These are phyloP conservation scores for Zygosaccharomyces kombuchaensis DNA, from an alignment of 805 yeast genomes.

Conservation along the genomic window DNA sequence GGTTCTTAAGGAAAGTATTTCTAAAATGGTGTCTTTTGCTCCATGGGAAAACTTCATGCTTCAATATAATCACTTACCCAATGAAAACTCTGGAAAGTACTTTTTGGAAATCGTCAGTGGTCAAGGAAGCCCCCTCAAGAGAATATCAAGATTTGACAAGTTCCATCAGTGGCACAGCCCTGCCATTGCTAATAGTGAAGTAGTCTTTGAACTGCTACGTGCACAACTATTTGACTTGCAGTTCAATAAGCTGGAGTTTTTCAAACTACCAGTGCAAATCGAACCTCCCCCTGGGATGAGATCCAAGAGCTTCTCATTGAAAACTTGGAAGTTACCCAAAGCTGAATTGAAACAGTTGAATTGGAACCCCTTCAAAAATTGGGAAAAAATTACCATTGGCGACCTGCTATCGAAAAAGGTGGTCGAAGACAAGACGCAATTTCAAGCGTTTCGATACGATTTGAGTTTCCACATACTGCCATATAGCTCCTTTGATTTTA, in stretches of 20 bases:
- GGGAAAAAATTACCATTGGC: neutral
- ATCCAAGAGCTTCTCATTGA: neutral
- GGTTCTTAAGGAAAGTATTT: neutral
- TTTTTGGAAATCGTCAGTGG: neutral
- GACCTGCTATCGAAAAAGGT: neutral
- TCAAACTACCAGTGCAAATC: constrained; percentile 3
- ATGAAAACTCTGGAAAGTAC: neutral
- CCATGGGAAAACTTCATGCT: neutral
- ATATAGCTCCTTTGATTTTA: constrained; percentile 12
- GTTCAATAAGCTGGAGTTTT: constrained; percentile 22
- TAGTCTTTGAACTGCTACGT: constrained; percentile 4
- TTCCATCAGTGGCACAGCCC: neutral
- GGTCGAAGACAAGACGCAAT: neutral
- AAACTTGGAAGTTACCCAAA: constrained; percentile 20
- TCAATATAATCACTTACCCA: neutral
- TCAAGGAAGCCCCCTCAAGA: neutral
- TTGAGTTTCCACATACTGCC: constrained; percentile 6
- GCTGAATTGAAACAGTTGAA: constrained; percentile 10
- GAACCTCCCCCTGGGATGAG: neutral
- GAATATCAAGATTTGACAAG: neutral
- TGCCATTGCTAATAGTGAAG: neutral
- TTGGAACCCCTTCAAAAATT: constrained; percentile 23
- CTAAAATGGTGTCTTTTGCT: neutral
- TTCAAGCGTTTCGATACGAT: neutral
- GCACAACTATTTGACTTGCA: constrained; percentile 14